phyloP scores from a whole-genome alignment of 164 flowering plant genomes.

The Echeveria elegans region DNA sequence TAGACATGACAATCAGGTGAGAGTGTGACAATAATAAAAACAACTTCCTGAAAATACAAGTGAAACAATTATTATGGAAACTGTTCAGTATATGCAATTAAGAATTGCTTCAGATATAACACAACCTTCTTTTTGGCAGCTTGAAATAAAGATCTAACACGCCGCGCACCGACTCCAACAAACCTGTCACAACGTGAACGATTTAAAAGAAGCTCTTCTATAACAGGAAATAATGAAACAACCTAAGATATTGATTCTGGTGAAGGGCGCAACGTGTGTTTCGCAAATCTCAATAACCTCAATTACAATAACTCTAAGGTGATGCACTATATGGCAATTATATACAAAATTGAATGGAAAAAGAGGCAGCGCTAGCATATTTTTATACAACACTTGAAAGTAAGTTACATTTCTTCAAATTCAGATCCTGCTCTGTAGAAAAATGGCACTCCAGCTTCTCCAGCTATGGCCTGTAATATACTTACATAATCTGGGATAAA shows the following conservation, averaged over 20 bases:
- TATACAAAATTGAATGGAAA: not conserved
- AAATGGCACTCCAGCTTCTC: slow-evolving; percentile 99
- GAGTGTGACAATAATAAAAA: not conserved
- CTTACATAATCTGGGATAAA: not conserved
- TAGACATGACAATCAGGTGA: not conserved
- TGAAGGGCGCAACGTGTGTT: not conserved
- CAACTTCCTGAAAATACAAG: not conserved
- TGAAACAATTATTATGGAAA: not conserved
- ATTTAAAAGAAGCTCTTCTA: not conserved
- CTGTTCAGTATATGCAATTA: not conserved
- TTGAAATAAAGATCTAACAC: slow-evolving; percentile 93
- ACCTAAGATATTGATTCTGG: not conserved
- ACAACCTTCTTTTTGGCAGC: slow-evolving; percentile 95
- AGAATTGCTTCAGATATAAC: slow-evolving; percentile 10
- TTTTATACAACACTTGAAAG: not conserved
- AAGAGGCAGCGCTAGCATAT: not conserved
- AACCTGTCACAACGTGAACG: slow-evolving; percentile 44
- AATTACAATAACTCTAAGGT: not conserved
- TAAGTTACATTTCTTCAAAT: slow-evolving; percentile 98
- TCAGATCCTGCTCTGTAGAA: slow-evolving; percentile 99
- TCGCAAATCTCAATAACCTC: too few species aligned
- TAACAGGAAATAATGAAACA: not conserved
- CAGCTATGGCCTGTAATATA: slow-evolving; percentile 90
- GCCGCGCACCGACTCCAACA: slow-evolving; percentile 99
- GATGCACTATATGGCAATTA: not conserved